Evolutionary conservation across 129 eudicot genomes (phyloP), one percentile per base, ranked within the genome.

Genomic region (Solidago caesia): DNA sequence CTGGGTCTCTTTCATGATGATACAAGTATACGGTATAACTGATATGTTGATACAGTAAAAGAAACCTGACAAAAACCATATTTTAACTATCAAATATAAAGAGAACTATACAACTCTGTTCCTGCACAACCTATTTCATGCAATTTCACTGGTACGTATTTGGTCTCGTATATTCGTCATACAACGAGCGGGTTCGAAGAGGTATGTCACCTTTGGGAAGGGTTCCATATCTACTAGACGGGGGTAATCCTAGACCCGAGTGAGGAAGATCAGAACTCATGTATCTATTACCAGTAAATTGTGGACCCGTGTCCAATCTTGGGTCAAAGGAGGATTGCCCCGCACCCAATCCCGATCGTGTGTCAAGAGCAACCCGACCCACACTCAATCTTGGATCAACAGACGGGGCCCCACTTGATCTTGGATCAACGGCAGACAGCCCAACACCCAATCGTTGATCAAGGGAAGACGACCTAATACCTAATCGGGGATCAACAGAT

Each of bases 131-230:
- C 16, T 62, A 9, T 44, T 29, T 55, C 41, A 75, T 6, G 55
- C 75, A 51, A 16, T 74, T 69, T 81, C 79, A 87, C 77, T 83
- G 71, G 53, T 83, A 78, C 75, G 57, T 80, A 78, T 75, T 60
- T 42, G 83, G 86, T 83, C 88, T 64, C n/a, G 66, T 53, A 72
- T 76, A 77, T 46, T 82, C 82, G 74, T 77, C 82, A 1, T 84
- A 79, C 26, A 75, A 78, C 2, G 82, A 81, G 8, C 77, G 81
- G 63, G 43, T 71, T 71, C 77, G 64, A 69, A 85, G 79, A 49
- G 88, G 87, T 44, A 80, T 21, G 43, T 84, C 73, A 8, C 56
- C 75, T 42, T 84, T 72, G 13, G 84, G 72, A 72, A 68, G 12
- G 39, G 71, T 74, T 64, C 68, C 76, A 25, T 73, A 76, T 75